phyloP scores from a whole-genome alignment of 306 rosid genomes.

The Malus fusca region DNA sequence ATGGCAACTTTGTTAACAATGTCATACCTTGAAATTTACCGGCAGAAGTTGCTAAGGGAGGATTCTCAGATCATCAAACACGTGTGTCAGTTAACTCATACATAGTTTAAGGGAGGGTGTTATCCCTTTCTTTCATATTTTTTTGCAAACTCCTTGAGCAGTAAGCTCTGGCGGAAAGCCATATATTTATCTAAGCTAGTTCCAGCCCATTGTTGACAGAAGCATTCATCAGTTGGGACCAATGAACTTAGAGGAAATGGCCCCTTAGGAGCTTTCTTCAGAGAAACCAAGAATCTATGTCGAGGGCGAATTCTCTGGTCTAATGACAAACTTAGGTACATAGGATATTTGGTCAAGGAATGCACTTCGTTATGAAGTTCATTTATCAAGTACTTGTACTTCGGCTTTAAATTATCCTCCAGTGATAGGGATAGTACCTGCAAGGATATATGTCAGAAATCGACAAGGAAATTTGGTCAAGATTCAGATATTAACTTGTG shows the following conservation, averaged over 20 bases:
- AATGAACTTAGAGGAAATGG: conserved; percentile 90
- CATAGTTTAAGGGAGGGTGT: conserved; percentile 15
- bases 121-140: conserved; percentile 59
- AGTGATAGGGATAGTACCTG: conserved; percentile 89
- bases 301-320: conserved; percentile 99
- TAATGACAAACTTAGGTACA: conserved; percentile 87
- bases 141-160: conserved; percentile 65
- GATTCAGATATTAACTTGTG: neutral
- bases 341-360: conserved; percentile 90
- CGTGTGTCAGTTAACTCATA: conserved; percentile 10
- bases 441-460: conserved; percentile 11
- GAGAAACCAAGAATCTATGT: conserved; percentile 76
- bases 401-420: conserved; percentile 92
- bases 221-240: conserved; percentile 84
- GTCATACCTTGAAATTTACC: neutral
- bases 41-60: conserved; percentile 14
- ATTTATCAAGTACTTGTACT: conserved; percentile 83
- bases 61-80: conserved; percentile 18
- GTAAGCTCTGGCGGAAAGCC: conserved; percentile 73
- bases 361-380: conserved; percentile 85
- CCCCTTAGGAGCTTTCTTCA: conserved; percentile 95
- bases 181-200: conserved; percentile 81
- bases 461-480: neutral
- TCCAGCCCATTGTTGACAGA: conserved; percentile 91
- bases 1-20: neutral